These are phyloP conservation scores for Puccinia horiana DNA, from an alignment of 1,284 basidiomycete species.

Conservation along the genomic window DNA sequence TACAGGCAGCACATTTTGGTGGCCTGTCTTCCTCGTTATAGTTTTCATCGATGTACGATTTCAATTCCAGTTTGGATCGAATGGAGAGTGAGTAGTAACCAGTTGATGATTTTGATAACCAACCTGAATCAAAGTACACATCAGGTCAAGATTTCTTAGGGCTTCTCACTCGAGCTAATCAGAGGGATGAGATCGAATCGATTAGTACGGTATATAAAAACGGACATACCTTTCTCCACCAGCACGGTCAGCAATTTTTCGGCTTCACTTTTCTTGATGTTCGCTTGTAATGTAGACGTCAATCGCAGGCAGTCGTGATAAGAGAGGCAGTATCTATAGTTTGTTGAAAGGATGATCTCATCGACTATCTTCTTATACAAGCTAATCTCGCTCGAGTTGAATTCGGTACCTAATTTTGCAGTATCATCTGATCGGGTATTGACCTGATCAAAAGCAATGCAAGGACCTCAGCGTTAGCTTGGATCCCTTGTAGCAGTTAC, in stretches of 20 bases:
- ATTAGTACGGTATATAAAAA: neutral
- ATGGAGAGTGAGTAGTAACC: constrained; percentile 31
- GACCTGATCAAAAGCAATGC: constrained; percentile 1
- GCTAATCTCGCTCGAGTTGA: constrained; percentile 25
- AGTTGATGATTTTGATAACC: constrained; percentile 14
- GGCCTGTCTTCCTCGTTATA: constrained; percentile 34
- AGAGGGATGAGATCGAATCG: neutral
- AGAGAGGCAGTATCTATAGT: constrained; percentile 31
- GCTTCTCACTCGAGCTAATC: neutral
- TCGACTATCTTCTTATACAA: constrained; percentile 36
- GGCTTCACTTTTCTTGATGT: constrained; percentile 35
- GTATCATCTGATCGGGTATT: constrained; percentile 34
- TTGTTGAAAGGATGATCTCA: constrained; percentile 23
- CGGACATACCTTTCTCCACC: constrained; percentile 19
- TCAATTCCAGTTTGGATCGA: constrained; percentile 30
- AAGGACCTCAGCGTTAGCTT: neutral
- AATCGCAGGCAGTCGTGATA: constrained; percentile 35
- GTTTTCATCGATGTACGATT: constrained; percentile 34
- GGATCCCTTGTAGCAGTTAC: neutral
- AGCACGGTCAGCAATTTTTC: constrained; percentile 16
- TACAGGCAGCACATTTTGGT: constrained; percentile 28
- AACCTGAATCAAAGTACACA: constrained; percentile 12
- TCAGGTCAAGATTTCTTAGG: neutral
- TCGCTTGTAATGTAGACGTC: neutral
- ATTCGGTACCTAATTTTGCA: constrained; percentile 33